Evolutionary conservation across 495 filamentous ascomycete genomes (phyloP).

Genomic region (Talaromyces stipitatus): DNA sequence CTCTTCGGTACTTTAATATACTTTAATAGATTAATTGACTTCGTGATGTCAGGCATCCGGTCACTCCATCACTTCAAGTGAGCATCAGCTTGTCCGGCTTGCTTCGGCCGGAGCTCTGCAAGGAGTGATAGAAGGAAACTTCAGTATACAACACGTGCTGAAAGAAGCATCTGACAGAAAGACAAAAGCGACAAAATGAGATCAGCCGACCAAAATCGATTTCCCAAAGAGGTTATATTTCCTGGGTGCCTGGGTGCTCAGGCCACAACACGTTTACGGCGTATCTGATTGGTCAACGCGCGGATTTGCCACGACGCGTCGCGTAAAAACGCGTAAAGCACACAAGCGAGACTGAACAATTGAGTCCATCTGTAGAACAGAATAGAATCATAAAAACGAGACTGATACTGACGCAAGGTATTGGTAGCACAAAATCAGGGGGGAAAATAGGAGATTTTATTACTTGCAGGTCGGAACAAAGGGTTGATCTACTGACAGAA

Average conservation of each 20-base stretch:
- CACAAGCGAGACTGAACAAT: background rate
- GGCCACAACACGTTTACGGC: background rate
- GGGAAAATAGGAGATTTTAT: background rate
- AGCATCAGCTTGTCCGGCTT: background rate
- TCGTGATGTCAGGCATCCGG: background rate
- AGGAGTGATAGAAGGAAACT: background rate
- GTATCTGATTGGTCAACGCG: slow-evolving; percentile 3
- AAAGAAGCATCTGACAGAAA: background rate
- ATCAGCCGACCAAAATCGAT: background rate
- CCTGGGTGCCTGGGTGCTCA: slow-evolving; percentile 3
- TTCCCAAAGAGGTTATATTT: slow-evolving; percentile 4
- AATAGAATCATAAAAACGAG: too few species aligned
- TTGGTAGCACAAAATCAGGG: background rate
- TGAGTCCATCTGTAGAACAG: background rate
- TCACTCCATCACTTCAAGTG: background rate
- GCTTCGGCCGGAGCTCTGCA: background rate
- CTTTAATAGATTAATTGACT: background rate
- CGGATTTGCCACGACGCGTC: background rate
- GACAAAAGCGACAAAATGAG: background rate
- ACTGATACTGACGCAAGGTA: background rate
- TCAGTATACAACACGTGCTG: background rate
- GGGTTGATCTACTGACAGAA: background rate
- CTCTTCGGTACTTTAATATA: background rate
- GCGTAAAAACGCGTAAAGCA: background rate
- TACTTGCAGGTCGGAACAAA: slow-evolving; percentile 2